Evolutionary conservation across 768 basidiomycete genomes (phyloP), one percentile per base, ranked within the genome.

Genomic region (Phlebiopsis gigantea): DNA sequence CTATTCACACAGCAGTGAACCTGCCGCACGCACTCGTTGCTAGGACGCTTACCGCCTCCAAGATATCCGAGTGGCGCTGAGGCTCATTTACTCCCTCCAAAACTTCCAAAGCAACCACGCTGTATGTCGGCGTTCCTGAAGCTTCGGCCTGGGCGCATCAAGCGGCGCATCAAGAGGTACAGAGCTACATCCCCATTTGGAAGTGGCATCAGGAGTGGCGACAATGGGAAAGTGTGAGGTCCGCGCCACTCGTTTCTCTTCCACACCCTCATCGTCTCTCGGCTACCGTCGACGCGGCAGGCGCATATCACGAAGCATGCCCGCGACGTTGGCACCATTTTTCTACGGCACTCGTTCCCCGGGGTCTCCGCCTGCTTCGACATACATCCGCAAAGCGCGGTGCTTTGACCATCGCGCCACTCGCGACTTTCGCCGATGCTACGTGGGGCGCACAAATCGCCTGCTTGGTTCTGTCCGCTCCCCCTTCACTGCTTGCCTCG

Each of bases 121-220:
- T n/a, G n/a, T n/a, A n/a, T n/a, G n/a, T n/a, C n/a, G n/a, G n/a
- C n/a, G n/a, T n/a, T n/a, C n/a, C n/a, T n/a, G n/a, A n/a, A n/a
- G n/a, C n/a, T n/a, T n/a, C n/a, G n/a, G n/a, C n/a, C n/a, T n/a
- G 43, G 43, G 46, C 46, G 46, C 46, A 29, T 48, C 46, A 48
- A 48, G 31, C 31, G 31, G 31, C 45, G 45, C 45, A 46, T 46
- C 45, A 46, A 14, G 31, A 39, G 34, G 4, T 9, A 39, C 34
- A 39, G 2, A 17, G 12, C 34, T 10, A 39, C 12, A 39, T 39
- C 34, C 2, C 34, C 34, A 3, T 39, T 39, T 39, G 8, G 4
- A 39, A 39, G 2, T 10, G 34, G 34, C 2, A 39, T 39, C 34
- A 39, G 17, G 34, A 39, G 17, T 17, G 3, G 2, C 34, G 34